These are phyloP conservation scores for Dioszegia aurantiaca DNA, from an alignment of 768 basidiomycete species.

Conservation along the genomic window DNA sequence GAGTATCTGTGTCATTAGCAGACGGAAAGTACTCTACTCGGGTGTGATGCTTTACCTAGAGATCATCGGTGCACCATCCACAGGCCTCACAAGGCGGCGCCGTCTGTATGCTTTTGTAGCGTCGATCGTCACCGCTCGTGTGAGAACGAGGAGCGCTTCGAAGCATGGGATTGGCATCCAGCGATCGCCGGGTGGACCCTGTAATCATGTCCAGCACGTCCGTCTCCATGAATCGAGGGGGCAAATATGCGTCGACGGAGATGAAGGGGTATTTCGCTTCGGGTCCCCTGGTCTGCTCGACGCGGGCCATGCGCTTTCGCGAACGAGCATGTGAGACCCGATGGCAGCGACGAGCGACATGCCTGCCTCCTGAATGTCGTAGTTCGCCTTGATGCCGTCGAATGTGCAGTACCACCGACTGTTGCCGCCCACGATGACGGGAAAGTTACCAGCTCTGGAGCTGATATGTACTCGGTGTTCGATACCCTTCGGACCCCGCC, in stretches of 20 bases:
- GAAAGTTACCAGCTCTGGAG: not conserved
- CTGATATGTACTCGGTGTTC: not conserved
- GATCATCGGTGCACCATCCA: not conserved
- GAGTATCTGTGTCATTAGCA: too few relatives aligned
- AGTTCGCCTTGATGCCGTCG: not conserved
- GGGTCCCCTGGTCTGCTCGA: not conserved
- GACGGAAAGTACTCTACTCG: too few relatives aligned
- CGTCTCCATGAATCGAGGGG: not conserved
- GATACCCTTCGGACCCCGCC: not conserved
- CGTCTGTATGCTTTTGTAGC: not conserved
- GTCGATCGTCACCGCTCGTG: not conserved
- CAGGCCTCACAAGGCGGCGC: slow-evolving; percentile 2
- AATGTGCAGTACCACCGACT: slow-evolving; percentile 4
- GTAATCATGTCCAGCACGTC: not conserved
- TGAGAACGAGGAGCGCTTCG: not conserved
- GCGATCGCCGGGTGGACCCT: not conserved
- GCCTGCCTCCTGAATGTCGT: not conserved
- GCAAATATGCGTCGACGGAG: slow-evolving; percentile 1
- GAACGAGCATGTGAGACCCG: not conserved
- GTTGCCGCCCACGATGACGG: not conserved
- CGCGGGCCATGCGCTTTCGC: not conserved
- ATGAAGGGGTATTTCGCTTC: not conserved
- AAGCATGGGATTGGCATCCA: not conserved
- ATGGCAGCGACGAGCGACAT: not conserved
- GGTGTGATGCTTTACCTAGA: too few relatives aligned